Conservation (phyloP, 2,329 filamentous ascomycete genomes). For the Cylindrodendrum hubeiense region DNA sequence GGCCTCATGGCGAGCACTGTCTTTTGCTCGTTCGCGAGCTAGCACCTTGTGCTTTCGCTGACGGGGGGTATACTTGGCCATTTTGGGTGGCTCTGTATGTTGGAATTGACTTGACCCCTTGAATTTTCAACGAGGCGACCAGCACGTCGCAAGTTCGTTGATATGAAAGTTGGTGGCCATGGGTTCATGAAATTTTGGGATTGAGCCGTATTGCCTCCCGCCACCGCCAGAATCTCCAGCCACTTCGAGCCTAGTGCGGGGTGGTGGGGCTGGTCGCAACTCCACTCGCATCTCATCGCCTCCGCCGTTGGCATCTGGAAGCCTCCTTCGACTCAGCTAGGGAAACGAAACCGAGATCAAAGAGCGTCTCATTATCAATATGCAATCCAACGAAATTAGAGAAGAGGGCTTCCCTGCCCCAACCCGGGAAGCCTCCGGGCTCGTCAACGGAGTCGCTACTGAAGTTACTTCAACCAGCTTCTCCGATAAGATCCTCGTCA, state of each 20-base stretch:
- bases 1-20: constrained; percentile 57
- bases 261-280: constrained; percentile 35
- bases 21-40: constrained; percentile 68
- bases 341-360: constrained; percentile 17
- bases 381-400: constrained; percentile 57
- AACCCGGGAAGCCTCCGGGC: constrained; percentile 69
- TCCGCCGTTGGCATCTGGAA: neutral
- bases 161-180: constrained; percentile 22
- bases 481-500: constrained; percentile 91
- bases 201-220: constrained; percentile 49
- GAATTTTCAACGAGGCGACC: constrained; percentile 27
- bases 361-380: constrained; percentile 40
- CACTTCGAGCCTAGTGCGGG: constrained; percentile 51
- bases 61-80: constrained; percentile 72
- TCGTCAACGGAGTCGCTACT: constrained; percentile 77
- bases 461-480: constrained; percentile 81
- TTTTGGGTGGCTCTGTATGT: constrained; percentile 40
- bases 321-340: neutral
- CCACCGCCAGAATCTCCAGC: constrained; percentile 51
- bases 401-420: constrained; percentile 76
- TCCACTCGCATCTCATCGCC: constrained; percentile 24
- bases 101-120: constrained; percentile 22
- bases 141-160: constrained; percentile 27
- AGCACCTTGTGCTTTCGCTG: constrained; percentile 78
- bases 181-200: constrained; percentile 51